Evolutionary conservation across 495 filamentous ascomycete genomes (phyloP).

Genomic region (Daldinia childiae): DNA sequence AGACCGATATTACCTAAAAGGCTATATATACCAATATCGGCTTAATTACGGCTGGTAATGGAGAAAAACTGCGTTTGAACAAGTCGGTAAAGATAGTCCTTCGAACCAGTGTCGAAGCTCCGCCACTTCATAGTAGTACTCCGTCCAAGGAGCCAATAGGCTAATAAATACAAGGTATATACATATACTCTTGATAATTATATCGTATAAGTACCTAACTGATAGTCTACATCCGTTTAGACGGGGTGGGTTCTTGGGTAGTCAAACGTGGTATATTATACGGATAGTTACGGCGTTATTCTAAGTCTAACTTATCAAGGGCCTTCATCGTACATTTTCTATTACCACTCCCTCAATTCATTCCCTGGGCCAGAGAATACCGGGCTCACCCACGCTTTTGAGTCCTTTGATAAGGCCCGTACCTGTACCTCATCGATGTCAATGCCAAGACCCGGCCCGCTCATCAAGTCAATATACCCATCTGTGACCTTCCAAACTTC

Average conservation of each 20-base stretch:
- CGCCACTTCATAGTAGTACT: too few species aligned
- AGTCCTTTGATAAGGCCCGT: conserved; percentile 45
- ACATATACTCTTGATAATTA: not conserved
- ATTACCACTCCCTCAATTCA: conserved; percentile 76
- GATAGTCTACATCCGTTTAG: not conserved
- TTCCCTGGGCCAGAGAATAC: conserved; percentile 78
- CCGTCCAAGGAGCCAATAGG: too few species aligned
- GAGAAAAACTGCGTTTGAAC: too few species aligned
- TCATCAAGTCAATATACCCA: conserved; percentile 71
- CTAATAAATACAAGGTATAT: not conserved
- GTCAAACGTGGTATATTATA: not conserved
- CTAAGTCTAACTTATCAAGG: not conserved
- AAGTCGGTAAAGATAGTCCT: too few species aligned
- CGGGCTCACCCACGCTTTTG: conserved; percentile 55
- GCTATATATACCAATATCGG: too few species aligned
- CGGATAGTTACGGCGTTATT: not conserved
- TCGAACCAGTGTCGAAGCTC: too few species aligned
- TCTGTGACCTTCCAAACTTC: conserved; percentile 71
- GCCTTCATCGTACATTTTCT: not conserved
- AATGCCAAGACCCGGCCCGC: conserved; percentile 74
- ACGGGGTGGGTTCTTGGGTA: not conserved
- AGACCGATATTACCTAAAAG: too few species aligned
- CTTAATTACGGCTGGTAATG: too few species aligned
- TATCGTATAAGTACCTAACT: not conserved
- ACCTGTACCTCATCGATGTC: conserved; percentile 77